Percentiles rank a stretch among this genome's conserved stretches.
phyloP scores from a whole-genome alignment of 352 stramenopile species.

The Globisporangium perplexum region DNA sequence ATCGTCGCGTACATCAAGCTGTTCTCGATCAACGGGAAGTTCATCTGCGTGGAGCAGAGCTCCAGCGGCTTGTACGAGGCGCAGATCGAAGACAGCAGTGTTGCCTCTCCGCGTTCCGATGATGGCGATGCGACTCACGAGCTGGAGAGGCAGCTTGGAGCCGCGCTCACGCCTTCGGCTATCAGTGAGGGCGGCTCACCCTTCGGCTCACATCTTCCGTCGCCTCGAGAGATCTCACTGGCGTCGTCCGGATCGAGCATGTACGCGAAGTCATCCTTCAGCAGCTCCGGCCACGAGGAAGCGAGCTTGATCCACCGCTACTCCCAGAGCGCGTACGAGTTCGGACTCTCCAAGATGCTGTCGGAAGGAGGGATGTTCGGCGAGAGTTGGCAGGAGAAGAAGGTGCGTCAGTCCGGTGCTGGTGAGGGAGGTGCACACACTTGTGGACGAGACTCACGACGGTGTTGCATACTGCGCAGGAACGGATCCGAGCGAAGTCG shows the following conservation, averaged over 20 bases:
- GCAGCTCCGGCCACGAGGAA: constrained; percentile 16
- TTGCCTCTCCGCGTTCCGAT: neutral
- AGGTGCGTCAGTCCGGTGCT: constrained; percentile 24
- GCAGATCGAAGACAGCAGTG: constrained; percentile 9
- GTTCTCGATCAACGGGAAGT: constrained; percentile 55
- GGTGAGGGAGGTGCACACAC: neutral
- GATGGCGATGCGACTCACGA: neutral
- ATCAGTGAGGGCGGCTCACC: neutral
- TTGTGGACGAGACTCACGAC: neutral
- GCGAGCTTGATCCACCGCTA: constrained; percentile 40
- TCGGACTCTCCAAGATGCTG: constrained; percentile 59
- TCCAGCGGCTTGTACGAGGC: constrained; percentile 8
- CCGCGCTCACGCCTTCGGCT: neutral
- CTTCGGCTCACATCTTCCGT: neutral
- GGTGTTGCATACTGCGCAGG: constrained; percentile 13
- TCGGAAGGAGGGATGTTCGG: constrained; percentile 73
- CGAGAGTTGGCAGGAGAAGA: constrained; percentile 94
- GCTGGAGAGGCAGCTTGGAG: constrained; percentile 10
- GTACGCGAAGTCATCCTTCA: neutral
- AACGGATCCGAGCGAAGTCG: constrained; percentile 83
- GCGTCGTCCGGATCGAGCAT: constrained; percentile 2
- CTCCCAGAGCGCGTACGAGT: constrained; percentile 63
- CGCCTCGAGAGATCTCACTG: neutral
- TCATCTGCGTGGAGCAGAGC: constrained; percentile 40
- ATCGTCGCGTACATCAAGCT: constrained; percentile 45